Evolutionary conservation across 805 yeast species (phyloP), one percentile per base, ranked within the genome.

Genomic region (Wickerhamomyces queroliae): DNA sequence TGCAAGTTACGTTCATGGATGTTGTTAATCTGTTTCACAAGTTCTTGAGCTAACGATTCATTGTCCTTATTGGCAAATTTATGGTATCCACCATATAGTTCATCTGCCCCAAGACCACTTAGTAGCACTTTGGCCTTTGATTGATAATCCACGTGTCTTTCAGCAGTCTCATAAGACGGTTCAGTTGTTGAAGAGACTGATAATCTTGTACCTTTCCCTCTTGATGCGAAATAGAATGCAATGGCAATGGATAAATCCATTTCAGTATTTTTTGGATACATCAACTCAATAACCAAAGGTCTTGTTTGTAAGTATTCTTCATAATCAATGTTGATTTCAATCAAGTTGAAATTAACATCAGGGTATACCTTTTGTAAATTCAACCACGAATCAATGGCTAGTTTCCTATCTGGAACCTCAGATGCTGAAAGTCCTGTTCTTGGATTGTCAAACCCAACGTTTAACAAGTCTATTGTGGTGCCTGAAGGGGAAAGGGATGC

Each of bases 41-140:
- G 66, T 51, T 88, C 95, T 2, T 58, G 56, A 0, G 70, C 64
- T 13, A 93, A 64, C 21, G 68, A 67, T 0, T 50, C 56, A 23
- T 69, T 66, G 1, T 68, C 63, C 29, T 61, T 60, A 25, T 64
- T 63, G 13, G 61, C 81, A 50, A 93, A 95, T 33, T 97, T 71
- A 18, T 95, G 85, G 58, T 93, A 93, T 0, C 99, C 99, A 0
- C 96, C 99, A 66, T 85, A 90, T 16, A 93, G 63, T 60, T 93
- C 99, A 63, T 93, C 99, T 0, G 99, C 99, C 1, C 99, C 99
- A 11, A 93, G 67, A 0, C 99, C 99, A 39, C 96, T 86, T 26
- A 93, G 66, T 8, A 93, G 59, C 0, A 93, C 95, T 47, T 78
- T 74, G 8, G 88, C 74, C 8, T 61, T 56, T 16, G 89, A 74